Evolutionary conservation across 306 rosid genomes (phyloP).

Genomic region (Dryas alaskensis): DNA sequence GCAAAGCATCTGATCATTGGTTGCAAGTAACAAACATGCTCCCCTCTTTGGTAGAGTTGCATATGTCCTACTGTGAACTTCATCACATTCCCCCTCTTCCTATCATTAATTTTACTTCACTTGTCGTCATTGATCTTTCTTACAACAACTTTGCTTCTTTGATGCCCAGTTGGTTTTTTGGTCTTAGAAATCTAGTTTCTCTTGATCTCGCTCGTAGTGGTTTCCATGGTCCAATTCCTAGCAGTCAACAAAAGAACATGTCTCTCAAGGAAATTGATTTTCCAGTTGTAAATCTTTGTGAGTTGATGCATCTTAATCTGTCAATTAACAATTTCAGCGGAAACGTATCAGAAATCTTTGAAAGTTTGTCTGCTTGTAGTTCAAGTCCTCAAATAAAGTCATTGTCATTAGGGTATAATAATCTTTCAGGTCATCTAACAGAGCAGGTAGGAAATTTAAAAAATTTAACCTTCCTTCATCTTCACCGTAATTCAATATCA

Average conservation of each 20-base stretch:
- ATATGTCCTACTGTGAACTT: too few relatives aligned
- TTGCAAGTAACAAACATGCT: neutral
- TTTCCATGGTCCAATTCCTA: constrained; percentile 21
- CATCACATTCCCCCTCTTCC: neutral
- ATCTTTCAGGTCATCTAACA: too few relatives aligned
- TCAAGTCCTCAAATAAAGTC: neutral
- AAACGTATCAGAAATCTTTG: neutral
- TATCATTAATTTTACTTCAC: neutral
- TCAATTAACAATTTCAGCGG: neutral
- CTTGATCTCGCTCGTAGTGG: neutral
- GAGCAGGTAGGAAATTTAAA: too few relatives aligned
- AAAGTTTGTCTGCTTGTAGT: constrained; percentile 8
- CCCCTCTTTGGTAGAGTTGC: neutral
- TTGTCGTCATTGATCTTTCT: constrained; percentile 21
- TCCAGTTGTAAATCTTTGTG: neutral
- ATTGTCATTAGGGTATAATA: neutral
- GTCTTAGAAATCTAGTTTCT: neutral
- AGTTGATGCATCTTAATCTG: constrained; percentile 7
- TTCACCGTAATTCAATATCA: too few relatives aligned
- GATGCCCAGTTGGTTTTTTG: too few relatives aligned
- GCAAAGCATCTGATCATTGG: neutral
- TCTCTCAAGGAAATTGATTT: too few relatives aligned
- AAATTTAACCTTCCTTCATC: too few relatives aligned
- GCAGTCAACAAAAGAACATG: neutral
- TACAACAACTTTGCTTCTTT: neutral